Evolutionary conservation across 1,284 basidiomycete genomes (phyloP).

Genomic region (Trametes versicolor): DNA sequence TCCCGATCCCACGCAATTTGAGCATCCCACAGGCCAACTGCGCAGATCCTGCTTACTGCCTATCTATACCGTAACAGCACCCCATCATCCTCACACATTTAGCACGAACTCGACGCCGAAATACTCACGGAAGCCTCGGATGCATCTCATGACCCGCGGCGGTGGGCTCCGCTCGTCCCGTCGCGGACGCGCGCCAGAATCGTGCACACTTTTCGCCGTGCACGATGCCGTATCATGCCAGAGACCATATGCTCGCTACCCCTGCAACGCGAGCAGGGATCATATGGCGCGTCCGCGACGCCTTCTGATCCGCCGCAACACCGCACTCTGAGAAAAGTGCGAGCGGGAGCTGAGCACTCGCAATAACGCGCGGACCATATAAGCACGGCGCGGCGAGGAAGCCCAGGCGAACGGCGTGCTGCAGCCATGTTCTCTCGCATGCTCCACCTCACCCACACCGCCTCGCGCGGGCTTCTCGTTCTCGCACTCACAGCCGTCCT

Average conservation of each 20-base stretch:
- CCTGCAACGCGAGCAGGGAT: background rate
- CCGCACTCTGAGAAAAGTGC: slow-evolving; percentile 12
- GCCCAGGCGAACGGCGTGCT: background rate
- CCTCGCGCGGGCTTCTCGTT: slow-evolving; percentile 20
- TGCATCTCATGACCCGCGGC: slow-evolving; percentile 26
- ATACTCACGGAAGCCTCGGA: slow-evolving; percentile 21
- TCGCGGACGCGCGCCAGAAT: slow-evolving; percentile 1
- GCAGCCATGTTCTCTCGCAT: slow-evolving; percentile 24
- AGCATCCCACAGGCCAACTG: background rate
- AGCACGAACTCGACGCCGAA: slow-evolving; percentile 3
- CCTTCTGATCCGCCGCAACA: slow-evolving; percentile 24
- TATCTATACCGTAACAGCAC: slow-evolving; percentile 23
- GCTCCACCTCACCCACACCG: slow-evolving; percentile 10
- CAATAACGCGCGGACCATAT: background rate
- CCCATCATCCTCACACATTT: slow-evolving; percentile 23
- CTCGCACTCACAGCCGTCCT: slow-evolving; percentile 22
- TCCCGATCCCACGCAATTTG: background rate
- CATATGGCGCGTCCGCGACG: background rate
- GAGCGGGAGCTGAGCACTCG: background rate
- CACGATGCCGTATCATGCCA: slow-evolving; percentile 17
- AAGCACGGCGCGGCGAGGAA: slow-evolving; percentile 1
- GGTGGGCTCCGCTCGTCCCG: slow-evolving; percentile 11
- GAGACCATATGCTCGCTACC: slow-evolving; percentile 27
- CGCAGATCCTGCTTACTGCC: background rate
- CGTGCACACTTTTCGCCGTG: slow-evolving; percentile 2